Conservation (phyloP, 306 rosid genomes). For the Cucumis sativus region DNA sequence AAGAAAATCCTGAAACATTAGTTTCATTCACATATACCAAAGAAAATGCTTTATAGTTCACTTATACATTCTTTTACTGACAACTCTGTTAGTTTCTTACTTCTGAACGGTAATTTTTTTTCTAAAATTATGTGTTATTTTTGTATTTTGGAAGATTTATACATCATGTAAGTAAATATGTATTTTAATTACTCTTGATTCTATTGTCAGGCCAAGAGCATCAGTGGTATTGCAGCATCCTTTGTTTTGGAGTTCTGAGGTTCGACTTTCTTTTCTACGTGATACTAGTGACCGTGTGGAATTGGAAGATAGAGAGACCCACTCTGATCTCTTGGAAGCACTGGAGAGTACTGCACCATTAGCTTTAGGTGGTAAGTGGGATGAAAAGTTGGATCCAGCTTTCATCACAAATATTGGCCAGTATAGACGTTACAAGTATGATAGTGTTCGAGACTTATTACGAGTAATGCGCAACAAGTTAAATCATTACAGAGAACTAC, state of each 20-base stretch:
- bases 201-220: conserved; percentile 66
- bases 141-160: neutral
- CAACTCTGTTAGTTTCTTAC: neutral
- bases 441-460: conserved; percentile 66
- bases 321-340: conserved; percentile 36
- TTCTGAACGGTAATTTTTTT: too few species aligned
- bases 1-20: neutral
- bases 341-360: conserved; percentile 41
- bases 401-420: conserved; percentile 55
- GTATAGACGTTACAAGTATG: conserved; percentile 67
- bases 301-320: conserved; percentile 40
- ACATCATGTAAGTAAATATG: neutral
- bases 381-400: conserved; percentile 53
- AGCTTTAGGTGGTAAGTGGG: conserved; percentile 67
- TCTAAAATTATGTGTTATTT: neutral
- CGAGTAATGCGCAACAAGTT: conserved; percentile 80
- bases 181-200: neutral
- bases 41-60: neutral
- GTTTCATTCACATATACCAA: neutral
- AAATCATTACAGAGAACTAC: conserved; percentile 76
- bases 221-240: conserved; percentile 68
- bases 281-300: conserved; percentile 78
- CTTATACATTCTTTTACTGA: neutral
- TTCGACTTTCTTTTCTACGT: conserved; percentile 68
- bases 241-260: conserved; percentile 69